Conservation (phyloP, 768 basidiomycete genomes). For the Lepiota brunneoincarnata region DNA sequence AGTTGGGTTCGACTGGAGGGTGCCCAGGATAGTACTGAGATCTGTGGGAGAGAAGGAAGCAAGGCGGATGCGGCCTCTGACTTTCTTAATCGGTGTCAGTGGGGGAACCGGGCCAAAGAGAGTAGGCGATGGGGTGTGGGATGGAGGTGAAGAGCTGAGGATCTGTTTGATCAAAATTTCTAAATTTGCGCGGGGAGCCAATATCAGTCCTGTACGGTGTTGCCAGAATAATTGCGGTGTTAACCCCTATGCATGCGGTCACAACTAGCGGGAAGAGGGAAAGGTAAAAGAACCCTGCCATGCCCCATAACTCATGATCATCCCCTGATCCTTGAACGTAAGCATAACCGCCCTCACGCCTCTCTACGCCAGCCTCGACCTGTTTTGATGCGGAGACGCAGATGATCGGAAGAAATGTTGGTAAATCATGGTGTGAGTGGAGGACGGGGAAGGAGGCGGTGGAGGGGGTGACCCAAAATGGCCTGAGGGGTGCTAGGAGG, state of each 20-base stretch:
- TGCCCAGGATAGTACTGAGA: neutral
- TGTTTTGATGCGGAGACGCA: conserved; percentile 86
- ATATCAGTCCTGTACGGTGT: conserved; percentile 47
- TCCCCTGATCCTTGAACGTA: conserved; percentile 96
- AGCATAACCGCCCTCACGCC: conserved; percentile 65
- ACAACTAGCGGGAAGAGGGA: neutral
- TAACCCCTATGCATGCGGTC: conserved; percentile 53
- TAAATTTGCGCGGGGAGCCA: conserved; percentile 45
- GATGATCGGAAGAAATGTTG: conserved; percentile 60
- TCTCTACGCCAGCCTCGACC: conserved; percentile 55
- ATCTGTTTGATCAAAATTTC: conserved; percentile 37
- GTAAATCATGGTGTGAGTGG: conserved; percentile 7
- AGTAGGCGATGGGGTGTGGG: neutral
- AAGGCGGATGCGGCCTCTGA: conserved; percentile 41
- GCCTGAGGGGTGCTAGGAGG: conserved; percentile 67
- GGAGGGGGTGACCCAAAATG: conserved; percentile 85
- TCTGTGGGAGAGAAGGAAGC: conserved; percentile 27
- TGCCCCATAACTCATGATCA: conserved; percentile 89
- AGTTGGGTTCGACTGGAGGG: conserved; percentile 10
- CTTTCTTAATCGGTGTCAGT: conserved; percentile 30
- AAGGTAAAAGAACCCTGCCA: conserved; percentile 38
- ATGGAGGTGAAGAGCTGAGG: conserved; percentile 15
- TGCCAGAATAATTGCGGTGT: conserved; percentile 74
- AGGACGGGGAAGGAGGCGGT: conserved; percentile 45
- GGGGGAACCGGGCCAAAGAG: neutral